Base-by-base conservation (phyloP, 495 filamentous ascomycete species). In the Aspergillus biplanus region DNA sequence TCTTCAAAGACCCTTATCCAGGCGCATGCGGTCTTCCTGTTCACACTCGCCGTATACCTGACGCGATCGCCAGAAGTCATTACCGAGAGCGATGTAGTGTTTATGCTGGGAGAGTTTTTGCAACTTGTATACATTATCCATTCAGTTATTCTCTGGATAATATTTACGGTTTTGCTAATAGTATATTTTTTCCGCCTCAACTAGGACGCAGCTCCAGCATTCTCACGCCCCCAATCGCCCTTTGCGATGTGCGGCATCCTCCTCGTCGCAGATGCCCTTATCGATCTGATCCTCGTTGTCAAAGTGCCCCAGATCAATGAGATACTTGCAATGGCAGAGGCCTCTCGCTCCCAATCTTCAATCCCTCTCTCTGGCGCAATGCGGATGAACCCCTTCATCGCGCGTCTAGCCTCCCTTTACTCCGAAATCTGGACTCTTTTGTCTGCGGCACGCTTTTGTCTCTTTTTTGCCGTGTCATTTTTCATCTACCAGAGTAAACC, bases 1-100 rank as follows among this genome's bases (percentile, higher is more conserved):
- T 92, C 90, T 7, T 86, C 86, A 61, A 87, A 85, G 71, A 87
- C 88, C 3, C 87, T 96, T 67, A 84, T 97, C 63, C 89, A 90
- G 66, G 86, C 85, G 39, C 79, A 96, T 63, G 89, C 87, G 66
- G 83, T 96, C 73, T 90, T 94, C 80, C 89, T 94, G 74, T 75
- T 95, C 63, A 89, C 90, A 18, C 82, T 94, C 32, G 89, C 86
- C 69, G 92, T 88, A 75, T 92, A 93, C 83, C 89, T 96, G 78
- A 83, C 92, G 70, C 88, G 84, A 56, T 85, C 82, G 32, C 92
- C 93, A 4, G 71, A 74, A 42, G 76, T 81, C 61, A 83, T 97
- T 64, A 85, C 88, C 48, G 88, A 95, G 69, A 92, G 92, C 58
- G 88, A 91, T 48, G 67, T 96, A 9, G 91, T 96, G 56, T 93